A percentile compares a stretch with the other conserved stretches of the same genome.
Conservation (phyloP, 441 rosid species). For the Pelargonium citronellum region DNA sequence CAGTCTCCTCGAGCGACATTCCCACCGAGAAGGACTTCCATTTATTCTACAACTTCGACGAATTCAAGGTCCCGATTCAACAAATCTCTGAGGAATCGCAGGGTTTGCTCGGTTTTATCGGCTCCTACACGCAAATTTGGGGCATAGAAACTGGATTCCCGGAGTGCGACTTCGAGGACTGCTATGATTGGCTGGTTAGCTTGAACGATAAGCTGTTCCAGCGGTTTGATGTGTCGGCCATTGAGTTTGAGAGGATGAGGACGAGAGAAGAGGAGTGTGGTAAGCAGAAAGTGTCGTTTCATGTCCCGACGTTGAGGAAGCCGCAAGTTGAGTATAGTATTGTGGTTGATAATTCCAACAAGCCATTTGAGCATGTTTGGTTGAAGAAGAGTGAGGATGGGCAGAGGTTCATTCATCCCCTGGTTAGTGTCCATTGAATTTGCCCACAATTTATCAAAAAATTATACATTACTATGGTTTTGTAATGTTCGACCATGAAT, state of each 20-base stretch:
- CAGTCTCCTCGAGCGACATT: constrained; percentile 50
- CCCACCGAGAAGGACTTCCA: constrained; percentile 74
- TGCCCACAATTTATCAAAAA: not conserved
- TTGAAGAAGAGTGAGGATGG: constrained; percentile 62
- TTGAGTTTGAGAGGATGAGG: constrained; percentile 43
- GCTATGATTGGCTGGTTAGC: constrained; percentile 65
- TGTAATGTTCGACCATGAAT: not conserved
- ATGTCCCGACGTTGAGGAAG: constrained; percentile 52
- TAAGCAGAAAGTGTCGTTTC: constrained; percentile 55
- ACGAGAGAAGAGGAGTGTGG: constrained; percentile 43
- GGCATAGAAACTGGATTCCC: constrained; percentile 32
- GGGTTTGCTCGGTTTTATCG: constrained; percentile 49
- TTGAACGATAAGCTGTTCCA: constrained; percentile 61
- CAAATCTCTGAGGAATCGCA: constrained; percentile 42
- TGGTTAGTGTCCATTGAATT: constrained; percentile 47
- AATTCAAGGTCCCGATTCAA: constrained; percentile 54
- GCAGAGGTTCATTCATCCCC: constrained; percentile 61
- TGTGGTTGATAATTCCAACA: constrained; percentile 57
- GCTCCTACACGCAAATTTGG: constrained; percentile 35
- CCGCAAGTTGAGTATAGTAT: constrained; percentile 73
- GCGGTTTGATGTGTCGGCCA: constrained; percentile 51
- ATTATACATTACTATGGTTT: not conserved
- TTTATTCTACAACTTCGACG: constrained; percentile 67
- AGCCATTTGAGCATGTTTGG: constrained; percentile 77
- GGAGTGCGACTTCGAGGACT: constrained; percentile 41